Base-by-base conservation (phyloP, 306 rosid genomes). In the Quercus suber region DNA sequence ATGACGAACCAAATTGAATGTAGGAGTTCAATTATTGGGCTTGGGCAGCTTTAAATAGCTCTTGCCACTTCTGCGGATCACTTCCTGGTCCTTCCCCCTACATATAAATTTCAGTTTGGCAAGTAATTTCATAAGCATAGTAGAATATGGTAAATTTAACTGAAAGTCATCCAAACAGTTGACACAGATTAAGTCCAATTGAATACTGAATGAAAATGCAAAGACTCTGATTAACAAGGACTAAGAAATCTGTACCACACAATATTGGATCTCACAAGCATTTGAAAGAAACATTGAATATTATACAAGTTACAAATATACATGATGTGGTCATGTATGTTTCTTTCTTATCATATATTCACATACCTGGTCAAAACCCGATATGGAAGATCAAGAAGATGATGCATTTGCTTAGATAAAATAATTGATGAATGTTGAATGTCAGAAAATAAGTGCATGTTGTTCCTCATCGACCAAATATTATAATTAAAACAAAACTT, bases 51-150 rank as follows among this genome's bases (percentile, higher is more conserved):
- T 79, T 75, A 81, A 94, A 92, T 73, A 92, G 83, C 82, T 92
- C 93, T 73, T 37, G 78, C 97, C 97, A 94, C 79, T 91, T 94
- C 57, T 79, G 82, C 25, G 87, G 75, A 79, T 91, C 95, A 65
- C 80, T 88, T 80, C 89, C 97, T 20, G 99, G 99, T 18, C 99
- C 99, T 74, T 91, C 93, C 31, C 99, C 99, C 99, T 94, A 76
- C 73, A 79, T 7, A 35, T 5, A 67, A 67, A 67, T 67, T 67
- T 18, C 72, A 67, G 17, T 35, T 35, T 4, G 6, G 72, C 72
- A 33, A 67, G 45, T 23, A 18, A 31, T 67, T 19, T 67, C 72
- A 8, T 0, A 33, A 18, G 25, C n/a, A 67, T 67, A 12, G 19
- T 49, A 67, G 52, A 33, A 33, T 67, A 67, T 35, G 51, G 52